Base-by-base conservation (phyloP, 164 flowering plant species). In the Magnolia changhungtana region DNA sequence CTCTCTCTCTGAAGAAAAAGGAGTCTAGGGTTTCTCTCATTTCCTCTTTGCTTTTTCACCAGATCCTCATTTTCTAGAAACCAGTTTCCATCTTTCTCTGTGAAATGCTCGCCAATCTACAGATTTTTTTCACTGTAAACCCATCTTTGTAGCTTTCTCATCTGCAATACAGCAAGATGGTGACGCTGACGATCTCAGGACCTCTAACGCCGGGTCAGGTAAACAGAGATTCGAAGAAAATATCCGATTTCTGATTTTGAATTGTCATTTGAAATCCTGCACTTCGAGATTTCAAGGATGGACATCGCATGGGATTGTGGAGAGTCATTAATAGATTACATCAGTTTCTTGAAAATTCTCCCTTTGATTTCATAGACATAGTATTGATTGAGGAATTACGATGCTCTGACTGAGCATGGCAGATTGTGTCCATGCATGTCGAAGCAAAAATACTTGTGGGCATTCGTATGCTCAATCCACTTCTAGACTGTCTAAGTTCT, bases 141-240 rank as follows among this genome's bases (percentile, higher is more conserved):
- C 61, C 11, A 10, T 55, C 61, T 16, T 16, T 13, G 18, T 0
- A 55, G 61, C 61, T 55, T 11, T 55, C 61, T 55, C 61, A 1
- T 11, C 61, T 55, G 13, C 61, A 55, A 55, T 10, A 55, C 61
- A 2, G 61, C 13, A 8, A 55, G 61, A 55, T 16, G 61, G 6
- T 55, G 21, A 76, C 18, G 21, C 88, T 88, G 93, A 76, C 21
- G 86, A 82, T 88, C 80, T 66, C 80, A n/a, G 80, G 89, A 65
- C 92, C 93, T 63, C 20, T 92, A 24, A 88, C 94, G 68, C 92
- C 92, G 50, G 92, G 94, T 7, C 97, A 92, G 97, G 97, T 92
- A 74, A 65, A 73, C 55, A 55, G 18, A 16, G 27, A 66, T 51
- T 50, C n/a, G 8, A 27, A 63, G 51, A 31, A 31, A 19, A 55